Evolutionary conservation across 2,329 filamentous ascomycete genomes (phyloP).

Genomic region (Cladosporium austrohemisphaericum): DNA sequence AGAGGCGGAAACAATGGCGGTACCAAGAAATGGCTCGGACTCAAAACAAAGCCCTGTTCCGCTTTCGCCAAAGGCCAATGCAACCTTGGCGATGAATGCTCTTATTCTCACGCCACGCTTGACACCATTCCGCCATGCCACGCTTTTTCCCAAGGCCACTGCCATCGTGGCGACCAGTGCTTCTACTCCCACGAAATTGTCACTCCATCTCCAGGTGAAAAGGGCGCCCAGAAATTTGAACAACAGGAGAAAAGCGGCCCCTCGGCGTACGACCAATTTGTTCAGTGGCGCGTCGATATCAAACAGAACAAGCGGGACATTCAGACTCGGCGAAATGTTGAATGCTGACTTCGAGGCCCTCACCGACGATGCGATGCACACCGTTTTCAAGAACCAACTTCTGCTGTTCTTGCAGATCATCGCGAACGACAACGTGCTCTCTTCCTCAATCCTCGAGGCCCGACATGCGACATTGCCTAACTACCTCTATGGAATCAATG

Average conservation of each 20-base stretch:
- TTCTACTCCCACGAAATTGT: slow-evolving; percentile 18
- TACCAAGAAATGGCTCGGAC: no score
- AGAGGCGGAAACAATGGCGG: no score
- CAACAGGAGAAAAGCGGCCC: background rate
- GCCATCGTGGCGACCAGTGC: slow-evolving; percentile 15
- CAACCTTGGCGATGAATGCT: slow-evolving; percentile 13
- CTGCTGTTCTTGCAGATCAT: slow-evolving; percentile 43
- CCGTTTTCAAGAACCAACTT: slow-evolving; percentile 27
- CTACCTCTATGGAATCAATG: slow-evolving; percentile 41
- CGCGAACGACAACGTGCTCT: slow-evolving; percentile 39
- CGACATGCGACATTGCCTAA: slow-evolving; percentile 44
- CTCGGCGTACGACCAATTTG: background rate
- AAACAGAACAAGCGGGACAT: slow-evolving; percentile 5
- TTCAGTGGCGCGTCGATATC: slow-evolving; percentile 19
- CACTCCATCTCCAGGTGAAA: no score
- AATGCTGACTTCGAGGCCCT: background rate
- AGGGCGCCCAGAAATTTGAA: no score
- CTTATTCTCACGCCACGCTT: slow-evolving; percentile 20
- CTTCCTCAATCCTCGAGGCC: slow-evolving; percentile 41
- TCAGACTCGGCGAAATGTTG: slow-evolving; percentile 20
- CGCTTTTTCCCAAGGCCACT: slow-evolving; percentile 16
- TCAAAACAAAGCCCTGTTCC: slow-evolving; percentile 7
- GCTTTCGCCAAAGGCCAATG: slow-evolving; percentile 17
- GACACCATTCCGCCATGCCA: no score
- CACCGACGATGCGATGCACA: background rate